Conservation (phyloP, 176 grass and related monocot species). For the Avena atlantica region DNA sequence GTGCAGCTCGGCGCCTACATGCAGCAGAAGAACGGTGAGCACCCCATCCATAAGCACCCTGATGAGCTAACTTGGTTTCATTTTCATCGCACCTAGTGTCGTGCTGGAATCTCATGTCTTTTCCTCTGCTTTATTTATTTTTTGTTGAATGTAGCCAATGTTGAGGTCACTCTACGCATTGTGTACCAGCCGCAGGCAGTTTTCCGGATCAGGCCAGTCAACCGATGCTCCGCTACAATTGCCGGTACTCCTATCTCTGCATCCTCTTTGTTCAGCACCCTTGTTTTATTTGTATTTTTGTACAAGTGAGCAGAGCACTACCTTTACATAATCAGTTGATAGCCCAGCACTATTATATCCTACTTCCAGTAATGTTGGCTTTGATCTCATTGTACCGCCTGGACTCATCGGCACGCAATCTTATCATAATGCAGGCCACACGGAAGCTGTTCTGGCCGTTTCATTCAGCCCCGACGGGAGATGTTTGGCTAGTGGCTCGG, state of each 20-base stretch:
- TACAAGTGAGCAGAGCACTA: background rate
- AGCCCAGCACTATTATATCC: background rate
- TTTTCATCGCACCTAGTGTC: background rate
- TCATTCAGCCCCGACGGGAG: constrained; percentile 89
- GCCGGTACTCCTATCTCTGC: constrained; percentile 52
- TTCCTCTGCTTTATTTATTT: background rate
- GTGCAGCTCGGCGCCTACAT: constrained; percentile 76
- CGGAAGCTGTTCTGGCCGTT: constrained; percentile 89
- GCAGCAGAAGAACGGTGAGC: constrained; percentile 74
- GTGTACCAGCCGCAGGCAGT: constrained; percentile 93
- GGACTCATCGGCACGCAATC: background rate
- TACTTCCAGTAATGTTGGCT: background rate
- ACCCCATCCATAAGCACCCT: background rate
- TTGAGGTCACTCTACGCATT: constrained; percentile 81
- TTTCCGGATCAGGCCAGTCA: constrained; percentile 86
- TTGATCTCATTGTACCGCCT: background rate
- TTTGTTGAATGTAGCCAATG: constrained; percentile 60
- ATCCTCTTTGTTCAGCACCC: background rate
- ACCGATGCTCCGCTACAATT: constrained; percentile 87
- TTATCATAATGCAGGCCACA: constrained; percentile 64
- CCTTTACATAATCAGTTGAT: background rate
- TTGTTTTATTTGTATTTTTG: constrained; percentile 9
- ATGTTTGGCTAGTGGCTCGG: constrained; percentile 87
- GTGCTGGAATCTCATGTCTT: constrained; percentile 14
- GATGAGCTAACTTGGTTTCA: background rate